Conservation (phyloP, 2,329 filamentous ascomycete species). For the Aspergillus transmontanensis region DNA sequence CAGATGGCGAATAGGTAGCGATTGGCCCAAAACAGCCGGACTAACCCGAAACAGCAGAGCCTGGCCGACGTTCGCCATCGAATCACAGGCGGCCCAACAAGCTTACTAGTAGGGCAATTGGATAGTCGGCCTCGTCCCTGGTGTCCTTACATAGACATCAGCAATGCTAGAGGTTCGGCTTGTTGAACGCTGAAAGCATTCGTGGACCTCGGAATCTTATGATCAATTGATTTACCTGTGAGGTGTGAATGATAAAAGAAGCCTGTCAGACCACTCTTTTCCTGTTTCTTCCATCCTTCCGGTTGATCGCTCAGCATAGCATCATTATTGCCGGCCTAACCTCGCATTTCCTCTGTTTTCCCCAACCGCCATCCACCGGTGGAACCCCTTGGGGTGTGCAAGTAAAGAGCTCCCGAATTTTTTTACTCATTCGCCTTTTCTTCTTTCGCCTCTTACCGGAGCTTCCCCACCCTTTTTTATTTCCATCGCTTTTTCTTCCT, state of each 20-base stretch:
- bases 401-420: conserved; percentile 2
- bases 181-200: conserved; percentile 7
- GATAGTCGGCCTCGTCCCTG: not conserved
- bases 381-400: conserved; percentile 14
- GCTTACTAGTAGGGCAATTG: conserved; percentile 5
- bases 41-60: conserved; percentile 13
- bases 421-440: conserved; percentile 5
- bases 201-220: conserved; percentile 33
- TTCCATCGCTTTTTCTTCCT: conserved; percentile 12
- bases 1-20: conserved; percentile 11
- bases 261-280: conserved; percentile 16
- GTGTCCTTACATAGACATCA: not conserved
- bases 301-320: conserved; percentile 14
- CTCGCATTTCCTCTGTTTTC: conserved; percentile 11
- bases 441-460: conserved; percentile 2
- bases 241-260: conserved; percentile 6
- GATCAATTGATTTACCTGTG: conserved; percentile 15
- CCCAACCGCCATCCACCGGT: conserved; percentile 26
- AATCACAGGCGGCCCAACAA: conserved; percentile 25
- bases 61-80: conserved; percentile 14
- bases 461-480: conserved; percentile 6
- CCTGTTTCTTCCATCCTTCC: conserved; percentile 11
- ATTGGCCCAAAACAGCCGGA: conserved; percentile 13
- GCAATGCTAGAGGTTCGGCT: not conserved
- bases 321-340: conserved; percentile 13